phyloP scores from a whole-genome alignment of 371 early-diverging fungal genomes.

The Catenaria anguillulae region DNA sequence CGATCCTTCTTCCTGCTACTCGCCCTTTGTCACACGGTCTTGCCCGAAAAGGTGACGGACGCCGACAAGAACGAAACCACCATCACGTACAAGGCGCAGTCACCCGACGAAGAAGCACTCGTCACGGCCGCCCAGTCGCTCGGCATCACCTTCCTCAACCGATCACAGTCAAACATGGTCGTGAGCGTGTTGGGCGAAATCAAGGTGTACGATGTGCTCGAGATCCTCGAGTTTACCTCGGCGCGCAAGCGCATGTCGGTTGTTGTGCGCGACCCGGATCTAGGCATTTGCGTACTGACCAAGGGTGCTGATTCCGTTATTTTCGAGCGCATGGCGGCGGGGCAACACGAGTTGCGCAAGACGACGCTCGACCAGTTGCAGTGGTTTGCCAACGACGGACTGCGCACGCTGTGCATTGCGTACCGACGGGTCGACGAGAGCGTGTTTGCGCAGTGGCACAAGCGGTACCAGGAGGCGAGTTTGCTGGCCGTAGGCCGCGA shows the following conservation, averaged over 20 bases:
- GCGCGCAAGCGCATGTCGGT: conserved; percentile 92
- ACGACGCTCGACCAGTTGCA: conserved; percentile 50
- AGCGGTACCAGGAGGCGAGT: conserved; percentile 50
- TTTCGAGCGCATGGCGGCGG: conserved; percentile 43
- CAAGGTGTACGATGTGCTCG: conserved; percentile 49
- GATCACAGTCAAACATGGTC: conserved; percentile 14
- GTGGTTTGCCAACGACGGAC: conserved; percentile 52
- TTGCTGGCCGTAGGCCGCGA: conserved; percentile 58
- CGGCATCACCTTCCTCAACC: conserved; percentile 23
- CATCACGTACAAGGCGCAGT: conserved; percentile 47
- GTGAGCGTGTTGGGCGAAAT: conserved; percentile 24
- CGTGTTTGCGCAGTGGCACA: conserved; percentile 53
- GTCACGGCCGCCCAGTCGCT: conserved; percentile 49
- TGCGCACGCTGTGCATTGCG: conserved; percentile 79
- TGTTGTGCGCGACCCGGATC: conserved; percentile 54
- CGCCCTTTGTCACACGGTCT: conserved; percentile 85
- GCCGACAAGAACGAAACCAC: neutral
- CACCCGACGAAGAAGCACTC: conserved; percentile 74
- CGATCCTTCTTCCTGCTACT: conserved; percentile 70
- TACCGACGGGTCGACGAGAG: conserved; percentile 51
- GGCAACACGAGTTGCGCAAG: conserved; percentile 30
- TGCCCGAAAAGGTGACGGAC: conserved; percentile 44
- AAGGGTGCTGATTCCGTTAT: conserved; percentile 98
- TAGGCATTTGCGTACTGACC: conserved; percentile 62
- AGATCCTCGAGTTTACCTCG: conserved; percentile 78